A percentile compares a stretch with the other conserved stretches of the same genome.
phyloP scores from a whole-genome alignment of 1,284 basidiomycete genomes.

The Ustilago cynodontis region DNA sequence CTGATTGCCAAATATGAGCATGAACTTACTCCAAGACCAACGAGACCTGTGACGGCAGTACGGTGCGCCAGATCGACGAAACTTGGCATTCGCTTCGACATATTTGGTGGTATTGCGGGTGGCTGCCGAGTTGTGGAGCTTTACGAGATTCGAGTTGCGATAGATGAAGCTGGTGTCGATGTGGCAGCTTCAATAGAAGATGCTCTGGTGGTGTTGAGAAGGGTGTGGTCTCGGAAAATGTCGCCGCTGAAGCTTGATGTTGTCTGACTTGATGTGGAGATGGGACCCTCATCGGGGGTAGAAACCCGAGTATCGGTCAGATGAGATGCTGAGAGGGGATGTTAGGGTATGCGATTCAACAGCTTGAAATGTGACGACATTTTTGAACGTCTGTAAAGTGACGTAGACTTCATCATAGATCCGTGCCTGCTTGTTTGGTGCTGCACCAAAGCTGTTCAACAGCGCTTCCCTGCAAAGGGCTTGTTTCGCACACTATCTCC shows the following conservation, averaged over 20 bases:
- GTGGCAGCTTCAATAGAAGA: not conserved
- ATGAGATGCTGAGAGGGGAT: too few species aligned
- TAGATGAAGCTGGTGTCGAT: not conserved
- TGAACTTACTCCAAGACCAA: slow-evolving; percentile 61
- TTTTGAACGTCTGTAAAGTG: slow-evolving; percentile 26
- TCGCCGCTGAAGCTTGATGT: slow-evolving; percentile 6
- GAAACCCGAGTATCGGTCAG: not conserved
- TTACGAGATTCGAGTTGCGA: not conserved
- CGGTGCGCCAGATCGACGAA: slow-evolving; percentile 60
- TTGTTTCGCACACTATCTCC: not conserved
- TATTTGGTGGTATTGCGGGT: too few species aligned
- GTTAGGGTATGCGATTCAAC: too few species aligned
- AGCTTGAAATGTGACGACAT: slow-evolving; percentile 28
- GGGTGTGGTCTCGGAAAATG: slow-evolving; percentile 1
- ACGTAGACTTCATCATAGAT: slow-evolving; percentile 13
- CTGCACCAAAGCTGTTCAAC: not conserved
- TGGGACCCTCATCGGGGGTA: not conserved
- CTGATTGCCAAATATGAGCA: too few species aligned
- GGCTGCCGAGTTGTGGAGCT: too few species aligned
- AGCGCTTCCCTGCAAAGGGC: slow-evolving; percentile 6
- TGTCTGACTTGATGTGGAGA: slow-evolving; percentile 26
- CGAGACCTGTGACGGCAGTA: slow-evolving; percentile 57
- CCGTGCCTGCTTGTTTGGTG: not conserved
- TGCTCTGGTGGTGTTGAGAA: not conserved
- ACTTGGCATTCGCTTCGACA: slow-evolving; percentile 50